These are phyloP conservation scores for Urostyla sp. DNA, from an alignment of 73 alveolate genomes.

Conservation along the genomic window DNA sequence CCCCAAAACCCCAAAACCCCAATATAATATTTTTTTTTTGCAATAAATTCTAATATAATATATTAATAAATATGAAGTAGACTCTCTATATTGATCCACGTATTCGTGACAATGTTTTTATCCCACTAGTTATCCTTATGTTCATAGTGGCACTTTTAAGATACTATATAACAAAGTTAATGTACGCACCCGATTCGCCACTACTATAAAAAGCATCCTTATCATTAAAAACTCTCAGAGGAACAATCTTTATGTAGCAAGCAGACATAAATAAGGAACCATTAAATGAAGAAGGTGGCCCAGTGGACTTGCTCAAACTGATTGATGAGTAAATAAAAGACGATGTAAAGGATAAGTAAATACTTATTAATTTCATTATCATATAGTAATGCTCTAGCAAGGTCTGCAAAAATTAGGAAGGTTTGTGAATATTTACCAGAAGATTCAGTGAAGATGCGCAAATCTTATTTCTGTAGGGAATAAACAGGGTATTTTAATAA, in stretches of 20 bases:
- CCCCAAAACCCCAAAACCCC: constrained; percentile 1
- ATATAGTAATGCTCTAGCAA: constrained; percentile 56
- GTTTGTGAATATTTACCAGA: constrained; percentile 72
- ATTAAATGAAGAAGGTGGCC: constrained; percentile 51
- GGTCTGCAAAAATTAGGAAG: constrained; percentile 53
- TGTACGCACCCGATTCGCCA: constrained; percentile 36
- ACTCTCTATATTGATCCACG: constrained; percentile 51
- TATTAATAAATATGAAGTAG: constrained; percentile 35
- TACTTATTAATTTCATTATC: background rate
- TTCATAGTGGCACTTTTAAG: constrained; percentile 49
- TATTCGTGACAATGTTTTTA: constrained; percentile 62
- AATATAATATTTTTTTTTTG: too few species aligned
- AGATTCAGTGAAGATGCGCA: constrained; percentile 82
- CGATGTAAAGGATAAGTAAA: constrained; percentile 54
- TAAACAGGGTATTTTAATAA: constrained; percentile 81
- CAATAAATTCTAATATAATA: too few species aligned
- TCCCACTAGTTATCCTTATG: constrained; percentile 59
- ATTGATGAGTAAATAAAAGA: constrained; percentile 39
- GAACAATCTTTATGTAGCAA: background rate
- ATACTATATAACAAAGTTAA: constrained; percentile 13
- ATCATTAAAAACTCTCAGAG: constrained; percentile 20
- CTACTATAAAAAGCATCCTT: background rate
- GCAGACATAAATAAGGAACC: constrained; percentile 36
- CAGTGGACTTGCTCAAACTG: background rate
- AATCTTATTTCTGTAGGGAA: constrained; percentile 86